These are phyloP conservation scores for Yamadazyma diddensiae DNA, from an alignment of 1,139 yeast species.

Conservation along the genomic window DNA sequence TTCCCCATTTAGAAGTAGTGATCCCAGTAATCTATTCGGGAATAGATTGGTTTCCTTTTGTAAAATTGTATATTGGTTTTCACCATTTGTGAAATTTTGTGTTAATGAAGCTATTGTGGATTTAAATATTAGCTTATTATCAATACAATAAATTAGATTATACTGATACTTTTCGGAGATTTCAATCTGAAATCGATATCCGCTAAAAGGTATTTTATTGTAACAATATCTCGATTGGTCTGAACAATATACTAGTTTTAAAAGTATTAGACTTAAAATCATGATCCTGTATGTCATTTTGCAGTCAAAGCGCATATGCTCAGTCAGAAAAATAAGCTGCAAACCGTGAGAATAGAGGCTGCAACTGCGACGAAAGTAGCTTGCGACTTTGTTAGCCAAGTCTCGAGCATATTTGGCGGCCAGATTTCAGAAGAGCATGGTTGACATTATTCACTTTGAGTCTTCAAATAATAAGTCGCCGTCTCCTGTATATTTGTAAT, in stretches of 20 bases:
- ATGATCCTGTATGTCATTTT: too few relatives aligned
- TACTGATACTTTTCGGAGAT: constrained; percentile 13
- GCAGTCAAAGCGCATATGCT: background rate
- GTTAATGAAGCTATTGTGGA: constrained; percentile 17
- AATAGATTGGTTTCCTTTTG: constrained; percentile 11
- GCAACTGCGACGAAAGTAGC: too few relatives aligned
- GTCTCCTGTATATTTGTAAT: too few relatives aligned
- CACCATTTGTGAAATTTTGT: constrained; percentile 9
- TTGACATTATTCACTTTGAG: too few relatives aligned
- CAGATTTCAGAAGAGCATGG: too few relatives aligned
- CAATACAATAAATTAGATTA: constrained; percentile 26
- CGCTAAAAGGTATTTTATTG: constrained; percentile 25
- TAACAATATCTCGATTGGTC: constrained; percentile 14
- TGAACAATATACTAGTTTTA: background rate
- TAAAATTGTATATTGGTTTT: constrained; percentile 8
- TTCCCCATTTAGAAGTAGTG: constrained; percentile 9
- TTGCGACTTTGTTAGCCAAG: too few relatives aligned
- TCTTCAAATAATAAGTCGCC: too few relatives aligned
- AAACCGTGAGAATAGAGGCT: too few relatives aligned
- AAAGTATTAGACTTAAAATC: too few relatives aligned
- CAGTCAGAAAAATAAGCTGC: too few relatives aligned
- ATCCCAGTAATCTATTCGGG: constrained; percentile 14
- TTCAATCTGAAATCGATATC: constrained; percentile 32
- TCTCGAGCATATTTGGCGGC: too few relatives aligned
- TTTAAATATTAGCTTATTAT: constrained; percentile 28